phyloP scores from a whole-genome alignment of 2,329 filamentous ascomycete genomes.

The Biscogniauxia mediterranea region DNA sequence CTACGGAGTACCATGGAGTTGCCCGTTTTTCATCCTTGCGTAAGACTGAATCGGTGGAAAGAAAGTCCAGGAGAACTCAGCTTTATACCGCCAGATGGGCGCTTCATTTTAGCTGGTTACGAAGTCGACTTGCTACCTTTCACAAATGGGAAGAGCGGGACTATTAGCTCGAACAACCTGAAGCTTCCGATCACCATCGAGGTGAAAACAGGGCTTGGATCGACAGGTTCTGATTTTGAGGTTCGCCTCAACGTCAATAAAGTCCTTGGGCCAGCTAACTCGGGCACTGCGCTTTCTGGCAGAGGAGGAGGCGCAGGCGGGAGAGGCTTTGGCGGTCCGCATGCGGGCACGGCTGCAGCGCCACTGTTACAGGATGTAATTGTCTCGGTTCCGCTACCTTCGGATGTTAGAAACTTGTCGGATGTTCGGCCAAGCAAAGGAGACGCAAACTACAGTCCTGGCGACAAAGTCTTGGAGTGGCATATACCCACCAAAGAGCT shows the following conservation, averaged over 20 bases:
- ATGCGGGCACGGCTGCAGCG: conserved; percentile 54
- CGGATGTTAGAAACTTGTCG: conserved; percentile 75
- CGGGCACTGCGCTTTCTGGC: conserved; percentile 39
- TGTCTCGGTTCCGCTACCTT: conserved; percentile 76
- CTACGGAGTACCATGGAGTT: conserved; percentile 75
- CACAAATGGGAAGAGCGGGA: conserved; percentile 55
- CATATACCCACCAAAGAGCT: conserved; percentile 76
- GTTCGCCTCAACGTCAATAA: conserved; percentile 72
- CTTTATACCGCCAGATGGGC: conserved; percentile 91
- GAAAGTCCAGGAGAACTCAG: conserved; percentile 88
- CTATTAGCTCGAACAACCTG: conserved; percentile 59
- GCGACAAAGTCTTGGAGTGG: conserved; percentile 77
- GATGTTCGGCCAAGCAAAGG: conserved; percentile 80
- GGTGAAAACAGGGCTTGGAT: conserved; percentile 76
- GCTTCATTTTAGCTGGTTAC: conserved; percentile 91
- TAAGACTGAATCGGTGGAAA: conserved; percentile 85
- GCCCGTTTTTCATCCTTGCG: conserved; percentile 95
- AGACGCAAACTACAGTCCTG: conserved; percentile 77
- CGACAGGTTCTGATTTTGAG: conserved; percentile 80
- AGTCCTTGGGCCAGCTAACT: conserved; percentile 50
- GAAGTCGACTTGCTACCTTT: conserved; percentile 87
- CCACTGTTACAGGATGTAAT: conserved; percentile 73
- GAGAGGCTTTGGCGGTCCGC: conserved; percentile 44
- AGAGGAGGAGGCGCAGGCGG: conserved; percentile 40
- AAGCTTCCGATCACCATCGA: conserved; percentile 81